These are phyloP conservation scores for Corylus avellana DNA, from an alignment of 306 rosid species.

Conservation along the genomic window DNA sequence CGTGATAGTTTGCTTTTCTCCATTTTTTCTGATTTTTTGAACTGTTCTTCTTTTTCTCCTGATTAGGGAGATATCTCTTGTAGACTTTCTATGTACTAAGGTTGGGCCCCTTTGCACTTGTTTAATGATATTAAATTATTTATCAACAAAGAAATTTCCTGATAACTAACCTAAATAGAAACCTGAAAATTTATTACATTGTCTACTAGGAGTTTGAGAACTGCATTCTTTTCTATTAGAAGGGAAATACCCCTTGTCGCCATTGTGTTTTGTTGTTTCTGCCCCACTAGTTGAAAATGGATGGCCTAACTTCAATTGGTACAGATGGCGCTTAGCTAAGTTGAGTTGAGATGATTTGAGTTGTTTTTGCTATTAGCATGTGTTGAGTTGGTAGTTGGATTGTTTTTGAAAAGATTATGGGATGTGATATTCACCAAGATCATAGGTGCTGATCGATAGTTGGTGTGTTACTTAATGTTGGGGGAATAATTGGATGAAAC, in stretches of 20 bases:
- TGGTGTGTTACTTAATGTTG: not conserved
- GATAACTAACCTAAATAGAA: not conserved
- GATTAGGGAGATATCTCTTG: too few relatives aligned
- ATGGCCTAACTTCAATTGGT: not conserved
- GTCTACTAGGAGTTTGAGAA: too few relatives aligned
- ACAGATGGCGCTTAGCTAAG: not conserved
- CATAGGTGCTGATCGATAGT: not conserved
- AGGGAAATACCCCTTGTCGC: not conserved
- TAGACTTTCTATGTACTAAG: too few relatives aligned
- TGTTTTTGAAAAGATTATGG: not conserved
- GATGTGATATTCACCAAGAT: not conserved
- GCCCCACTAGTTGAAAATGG: not conserved
- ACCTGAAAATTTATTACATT: not conserved
- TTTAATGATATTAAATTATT: too few relatives aligned
- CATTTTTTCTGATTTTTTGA: too few relatives aligned
- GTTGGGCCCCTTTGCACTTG: too few relatives aligned
- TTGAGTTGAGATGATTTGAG: not conserved
- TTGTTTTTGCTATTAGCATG: not conserved
- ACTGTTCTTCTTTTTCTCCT: too few relatives aligned
- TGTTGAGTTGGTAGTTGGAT: not conserved
- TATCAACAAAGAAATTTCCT: not conserved
- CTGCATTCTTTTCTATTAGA: too few relatives aligned
- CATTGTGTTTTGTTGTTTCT: not conserved
- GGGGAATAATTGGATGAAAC: not conserved
- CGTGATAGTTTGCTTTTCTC: too few relatives aligned